Conservation (phyloP, 2,329 filamentous ascomycete species). For the Amauroascus verrucosus region DNA sequence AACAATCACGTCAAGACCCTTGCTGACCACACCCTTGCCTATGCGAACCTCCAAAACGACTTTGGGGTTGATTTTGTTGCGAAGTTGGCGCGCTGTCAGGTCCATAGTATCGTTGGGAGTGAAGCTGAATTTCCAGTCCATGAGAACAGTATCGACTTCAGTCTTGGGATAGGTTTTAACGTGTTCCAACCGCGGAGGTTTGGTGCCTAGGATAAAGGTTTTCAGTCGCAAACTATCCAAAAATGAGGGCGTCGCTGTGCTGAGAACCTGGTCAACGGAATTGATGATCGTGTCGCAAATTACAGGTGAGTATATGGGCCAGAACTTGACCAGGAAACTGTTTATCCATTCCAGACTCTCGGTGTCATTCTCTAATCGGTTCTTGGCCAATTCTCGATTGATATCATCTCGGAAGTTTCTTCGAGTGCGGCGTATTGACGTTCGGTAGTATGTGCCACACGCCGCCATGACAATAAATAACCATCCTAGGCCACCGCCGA, state of each 20-base stretch:
- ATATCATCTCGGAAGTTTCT: slow-evolving; percentile 95
- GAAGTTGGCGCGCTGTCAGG: slow-evolving; percentile 79
- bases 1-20: slow-evolving; percentile 92
- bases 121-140: slow-evolving; percentile 99
- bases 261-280: slow-evolving; percentile 91
- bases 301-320: slow-evolving; percentile 95
- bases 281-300: slow-evolving; percentile 85
- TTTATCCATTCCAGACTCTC: slow-evolving; percentile 99
- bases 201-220: slow-evolving; percentile 85
- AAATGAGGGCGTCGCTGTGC: slow-evolving; percentile 81
- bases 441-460: slow-evolving; percentile 93
- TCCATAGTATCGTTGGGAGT: slow-evolving; percentile 89
- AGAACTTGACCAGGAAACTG: slow-evolving; percentile 96
- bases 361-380: slow-evolving; percentile 74
- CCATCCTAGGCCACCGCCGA: slow-evolving; percentile 89
- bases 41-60: slow-evolving; percentile 88
- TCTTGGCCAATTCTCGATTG: slow-evolving; percentile 76
- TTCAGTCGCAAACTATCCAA: slow-evolving; percentile 89
- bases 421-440: slow-evolving; percentile 82
- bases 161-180: slow-evolving; percentile 97
- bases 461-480: slow-evolving; percentile 83
- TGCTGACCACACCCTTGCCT: slow-evolving; percentile 93
- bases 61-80: slow-evolving; percentile 95
- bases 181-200: slow-evolving; percentile 91
- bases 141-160: slow-evolving; percentile 88